These are phyloP conservation scores for Ceriops zippeliana DNA, from an alignment of 345 rosid genomes.

Conservation along the genomic window DNA sequence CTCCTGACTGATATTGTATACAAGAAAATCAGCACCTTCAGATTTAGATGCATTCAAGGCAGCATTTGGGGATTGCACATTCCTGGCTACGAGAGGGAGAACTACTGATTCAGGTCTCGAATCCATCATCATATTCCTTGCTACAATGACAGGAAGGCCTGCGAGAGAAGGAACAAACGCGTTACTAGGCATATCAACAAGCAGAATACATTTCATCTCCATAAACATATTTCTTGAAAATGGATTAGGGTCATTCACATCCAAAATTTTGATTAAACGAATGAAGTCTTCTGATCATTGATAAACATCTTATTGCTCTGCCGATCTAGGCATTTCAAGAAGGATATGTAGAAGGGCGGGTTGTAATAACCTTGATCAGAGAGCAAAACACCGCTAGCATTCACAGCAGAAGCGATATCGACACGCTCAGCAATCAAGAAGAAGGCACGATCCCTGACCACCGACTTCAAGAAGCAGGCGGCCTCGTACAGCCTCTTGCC, in stretches of 20 bases:
- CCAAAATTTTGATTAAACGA: too few species aligned
- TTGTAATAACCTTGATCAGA: slow-evolving; percentile 66
- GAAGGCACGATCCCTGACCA: slow-evolving; percentile 75
- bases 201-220: too few species aligned
- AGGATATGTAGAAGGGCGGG: too few species aligned
- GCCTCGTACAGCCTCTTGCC: slow-evolving; percentile 78
- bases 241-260: too few species aligned
- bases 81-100: slow-evolving; percentile 87
- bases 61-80: slow-evolving; percentile 54
- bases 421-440: slow-evolving; percentile 79
- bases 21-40: slow-evolving; percentile 97
- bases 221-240: too few species aligned
- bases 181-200: background rate
- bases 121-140: slow-evolving; percentile 78
- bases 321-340: too few species aligned
- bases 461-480: slow-evolving; percentile 75
- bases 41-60: slow-evolving; percentile 66
- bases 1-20: slow-evolving; percentile 42
- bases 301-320: too few species aligned
- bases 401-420: slow-evolving; percentile 79
- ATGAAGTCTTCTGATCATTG: too few species aligned
- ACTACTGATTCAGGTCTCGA: slow-evolving; percentile 60
- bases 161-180: slow-evolving; percentile 14
- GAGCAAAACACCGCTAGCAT: slow-evolving; percentile 86
- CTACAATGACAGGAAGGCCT: slow-evolving; percentile 92